Conservation (phyloP, 2,329 filamentous ascomycete genomes). For the Nothomitra cinnamomea region DNA sequence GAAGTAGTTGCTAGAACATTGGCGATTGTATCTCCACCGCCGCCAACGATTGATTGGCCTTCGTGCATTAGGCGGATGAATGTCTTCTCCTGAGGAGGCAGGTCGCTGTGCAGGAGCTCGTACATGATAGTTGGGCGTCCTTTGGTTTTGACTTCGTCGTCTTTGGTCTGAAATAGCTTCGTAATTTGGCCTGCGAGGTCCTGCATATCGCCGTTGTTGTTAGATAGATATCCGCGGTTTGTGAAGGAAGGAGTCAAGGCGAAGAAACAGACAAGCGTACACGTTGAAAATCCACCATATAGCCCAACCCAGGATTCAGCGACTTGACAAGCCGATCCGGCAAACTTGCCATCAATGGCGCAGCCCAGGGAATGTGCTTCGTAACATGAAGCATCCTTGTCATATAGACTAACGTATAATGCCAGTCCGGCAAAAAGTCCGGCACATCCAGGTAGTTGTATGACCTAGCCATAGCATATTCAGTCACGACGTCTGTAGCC, state of each 20-base stretch:
- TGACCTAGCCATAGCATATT: constrained; percentile 15
- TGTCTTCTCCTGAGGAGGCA: constrained; percentile 15
- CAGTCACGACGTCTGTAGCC: constrained; percentile 15
- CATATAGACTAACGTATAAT: background rate
- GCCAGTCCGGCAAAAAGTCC: constrained; percentile 8
- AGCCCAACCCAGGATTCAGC: background rate
- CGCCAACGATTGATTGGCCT: constrained; percentile 15
- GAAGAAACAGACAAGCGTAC: too few relatives aligned
- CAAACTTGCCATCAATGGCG: background rate
- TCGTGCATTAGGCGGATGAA: constrained; percentile 17
- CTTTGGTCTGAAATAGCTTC: constrained; percentile 10
- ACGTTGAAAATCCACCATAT: background rate
- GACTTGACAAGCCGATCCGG: background rate
- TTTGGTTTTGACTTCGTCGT: constrained; percentile 12
- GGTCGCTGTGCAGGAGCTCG: constrained; percentile 16
- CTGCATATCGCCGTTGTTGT: background rate
- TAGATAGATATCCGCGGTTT: too few relatives aligned
- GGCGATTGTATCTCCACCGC: constrained; percentile 18
- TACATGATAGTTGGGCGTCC: constrained; percentile 17
- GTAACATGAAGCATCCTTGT: background rate
- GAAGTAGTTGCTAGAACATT: constrained; percentile 14
- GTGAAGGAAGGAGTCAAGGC: too few relatives aligned
- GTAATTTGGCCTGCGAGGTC: constrained; percentile 2
- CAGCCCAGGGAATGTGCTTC: background rate
- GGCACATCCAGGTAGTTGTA: constrained; percentile 14